A percentile compares a stretch with the other conserved stretches of the same genome.
Evolutionary conservation across 306 rosid genomes (phyloP).

Genomic region (Dalbergia cochinchinensis): DNA sequence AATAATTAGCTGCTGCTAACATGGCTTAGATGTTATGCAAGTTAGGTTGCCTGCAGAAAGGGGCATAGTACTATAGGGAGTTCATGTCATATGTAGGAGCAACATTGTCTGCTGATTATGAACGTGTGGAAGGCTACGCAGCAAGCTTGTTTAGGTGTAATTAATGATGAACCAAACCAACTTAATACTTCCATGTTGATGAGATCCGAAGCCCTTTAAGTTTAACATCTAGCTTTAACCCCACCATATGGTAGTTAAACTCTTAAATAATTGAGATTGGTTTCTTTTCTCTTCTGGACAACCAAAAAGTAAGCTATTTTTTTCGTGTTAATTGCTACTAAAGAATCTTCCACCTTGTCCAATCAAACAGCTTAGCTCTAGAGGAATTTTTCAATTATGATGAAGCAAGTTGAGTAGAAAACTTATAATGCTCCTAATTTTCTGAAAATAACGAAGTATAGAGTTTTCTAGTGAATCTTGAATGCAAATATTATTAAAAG

Average conservation of each 20-base stretch:
- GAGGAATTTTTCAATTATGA: neutral
- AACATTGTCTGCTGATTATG: constrained; percentile 34
- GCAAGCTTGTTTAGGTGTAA: constrained; percentile 29
- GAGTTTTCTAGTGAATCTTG: neutral
- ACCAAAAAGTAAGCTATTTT: constrained; percentile 28
- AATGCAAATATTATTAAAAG: neutral
- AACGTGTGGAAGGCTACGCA: constrained; percentile 30
- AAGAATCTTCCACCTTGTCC: constrained; percentile 12
- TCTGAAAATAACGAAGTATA: constrained; percentile 8
- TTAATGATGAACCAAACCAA: constrained; percentile 17
- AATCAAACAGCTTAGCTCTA: neutral
- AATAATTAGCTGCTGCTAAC: constrained; percentile 4
- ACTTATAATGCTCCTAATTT: neutral
- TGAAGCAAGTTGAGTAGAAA: neutral
- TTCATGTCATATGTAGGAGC: constrained; percentile 12
- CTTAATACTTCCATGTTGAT: constrained; percentile 4
- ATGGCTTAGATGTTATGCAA: constrained; percentile 25
- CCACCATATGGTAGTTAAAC: constrained; percentile 24
- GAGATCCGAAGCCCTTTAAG: constrained; percentile 1
- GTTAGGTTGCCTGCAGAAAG: constrained; percentile 17
- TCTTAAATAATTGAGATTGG: constrained; percentile 14
- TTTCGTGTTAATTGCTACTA: neutral
- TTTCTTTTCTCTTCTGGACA: constrained; percentile 14
- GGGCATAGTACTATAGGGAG: neutral
- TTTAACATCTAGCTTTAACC: constrained; percentile 25